Percentiles rank a stretch among this genome's conserved stretches.
phyloP scores from a whole-genome alignment of 495 filamentous ascomycete genomes.

The Immersiella caudata region DNA sequence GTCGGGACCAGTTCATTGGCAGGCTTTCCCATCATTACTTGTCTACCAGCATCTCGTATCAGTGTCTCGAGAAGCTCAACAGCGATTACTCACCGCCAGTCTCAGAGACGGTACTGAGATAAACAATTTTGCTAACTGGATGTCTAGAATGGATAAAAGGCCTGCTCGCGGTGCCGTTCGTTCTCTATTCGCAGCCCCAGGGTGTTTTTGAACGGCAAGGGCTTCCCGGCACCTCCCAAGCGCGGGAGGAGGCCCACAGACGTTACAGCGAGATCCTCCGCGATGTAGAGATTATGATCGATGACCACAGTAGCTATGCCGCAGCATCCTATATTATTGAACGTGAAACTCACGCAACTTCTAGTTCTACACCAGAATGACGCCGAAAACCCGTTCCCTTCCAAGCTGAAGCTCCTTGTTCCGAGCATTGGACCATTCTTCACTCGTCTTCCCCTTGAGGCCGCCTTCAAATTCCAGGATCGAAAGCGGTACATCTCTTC shows the following conservation, averaged over 20 bases:
- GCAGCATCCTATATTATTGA: background rate
- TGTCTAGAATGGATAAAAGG: slow-evolving; percentile 69
- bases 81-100: slow-evolving; percentile 18
- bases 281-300: slow-evolving; percentile 88
- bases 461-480: slow-evolving; percentile 92
- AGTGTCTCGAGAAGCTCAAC: background rate
- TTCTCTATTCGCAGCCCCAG: slow-evolving; percentile 92
- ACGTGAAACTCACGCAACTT: slow-evolving; percentile 10
- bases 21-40: slow-evolving; percentile 13
- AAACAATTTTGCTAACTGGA: slow-evolving; percentile 10
- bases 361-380: slow-evolving; percentile 71
- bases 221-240: slow-evolving; percentile 59
- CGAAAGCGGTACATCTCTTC: slow-evolving; percentile 80
- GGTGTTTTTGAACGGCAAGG: slow-evolving; percentile 66
- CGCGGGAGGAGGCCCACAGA: slow-evolving; percentile 68
- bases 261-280: slow-evolving; percentile 94
- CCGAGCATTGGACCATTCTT: slow-evolving; percentile 90
- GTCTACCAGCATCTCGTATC: background rate
- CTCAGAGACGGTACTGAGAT: background rate
- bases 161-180: slow-evolving; percentile 92
- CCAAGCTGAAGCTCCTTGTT: slow-evolving; percentile 91
- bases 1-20: slow-evolving; percentile 83
- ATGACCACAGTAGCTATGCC: slow-evolving; percentile 76
- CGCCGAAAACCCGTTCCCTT: slow-evolving; percentile 62
- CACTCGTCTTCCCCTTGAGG: slow-evolving; percentile 79